Evolutionary conservation across 331 rosid species (phyloP).

Genomic region (Ulmus americana): DNA sequence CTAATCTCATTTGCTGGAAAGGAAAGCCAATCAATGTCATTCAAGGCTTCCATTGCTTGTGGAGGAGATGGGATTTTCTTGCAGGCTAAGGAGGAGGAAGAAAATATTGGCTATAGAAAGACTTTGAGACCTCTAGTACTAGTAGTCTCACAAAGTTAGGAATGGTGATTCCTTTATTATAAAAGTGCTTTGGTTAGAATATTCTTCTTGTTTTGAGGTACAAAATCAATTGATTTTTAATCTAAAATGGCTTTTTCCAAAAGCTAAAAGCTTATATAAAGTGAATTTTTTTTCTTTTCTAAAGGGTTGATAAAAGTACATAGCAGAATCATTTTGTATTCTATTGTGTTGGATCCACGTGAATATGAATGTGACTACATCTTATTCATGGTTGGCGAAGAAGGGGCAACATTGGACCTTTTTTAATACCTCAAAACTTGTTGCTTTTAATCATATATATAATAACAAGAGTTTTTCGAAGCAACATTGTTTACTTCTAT

Average conservation of each 20-base stretch:
- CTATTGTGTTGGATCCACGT: not conserved
- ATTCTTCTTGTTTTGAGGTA: slow-evolving; percentile 16
- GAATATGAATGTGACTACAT: not conserved
- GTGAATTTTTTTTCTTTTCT: not conserved
- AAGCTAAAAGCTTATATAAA: not conserved
- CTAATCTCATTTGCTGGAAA: slow-evolving; percentile 30
- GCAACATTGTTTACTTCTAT: not conserved
- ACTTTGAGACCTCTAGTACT: not conserved
- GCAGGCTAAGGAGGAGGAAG: slow-evolving; percentile 16
- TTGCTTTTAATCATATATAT: not conserved
- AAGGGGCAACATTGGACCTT: not conserved
- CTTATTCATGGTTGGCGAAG: not conserved
- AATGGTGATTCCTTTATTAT: slow-evolving; percentile 17
- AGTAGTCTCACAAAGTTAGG: slow-evolving; percentile 9
- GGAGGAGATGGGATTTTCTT: not conserved
- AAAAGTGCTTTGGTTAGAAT: slow-evolving; percentile 13
- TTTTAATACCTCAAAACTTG: not conserved
- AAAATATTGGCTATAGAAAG: not conserved
- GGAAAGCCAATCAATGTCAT: slow-evolving; percentile 27
- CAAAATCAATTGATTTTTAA: not conserved
- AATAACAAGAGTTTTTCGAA: not conserved
- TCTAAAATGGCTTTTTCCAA: not conserved
- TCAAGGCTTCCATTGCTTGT: slow-evolving; percentile 36
- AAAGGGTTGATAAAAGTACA: not conserved
- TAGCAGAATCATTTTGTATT: slow-evolving; percentile 9